Base-by-base conservation (phyloP, 192 early-diverging fungal genomes). In the Phlyctochytrium planicorne region DNA sequence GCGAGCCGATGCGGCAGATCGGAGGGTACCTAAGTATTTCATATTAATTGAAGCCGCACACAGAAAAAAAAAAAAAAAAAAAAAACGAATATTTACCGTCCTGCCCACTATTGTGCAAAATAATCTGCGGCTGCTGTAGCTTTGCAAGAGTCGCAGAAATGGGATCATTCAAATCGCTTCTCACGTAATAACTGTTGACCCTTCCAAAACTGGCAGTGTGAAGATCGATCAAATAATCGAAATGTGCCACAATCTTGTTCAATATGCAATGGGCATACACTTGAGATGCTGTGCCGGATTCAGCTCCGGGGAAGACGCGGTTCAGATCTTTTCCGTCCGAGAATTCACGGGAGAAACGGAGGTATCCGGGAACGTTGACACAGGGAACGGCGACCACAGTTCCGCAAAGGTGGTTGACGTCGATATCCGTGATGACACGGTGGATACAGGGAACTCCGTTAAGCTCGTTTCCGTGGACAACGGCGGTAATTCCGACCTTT, bases 381-480 rank as follows among this genome's bases (percentile, higher is more conserved):
- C 91, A 90, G n/a, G 94, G 94, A 12, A 93, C 88, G 1, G 94
- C 92, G 3, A 96, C 91, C 4, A 96, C 87, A 0, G 90, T 93
- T 3, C 94, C 94, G 52, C 86, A 87, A 23, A 96, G 80, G 12
- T 79, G 80, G 37, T 80, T 67, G 4, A 89, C 84, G 60, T 89
- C 82, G 47, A 96, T 86, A 55, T 93, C 92, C 31, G 86, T 80
- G 32, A 94, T 88, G 61, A 96, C 84, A 14, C 90, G 84, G 68
- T 96, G 94, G 50, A 93, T 96, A 66, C 90, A 85, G 12, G 94
- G 94, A 25, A 96, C 90, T 25, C 94, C 94, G 66, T 96, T 96
- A 53, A 96, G 79, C 67, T 96, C 94, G 67, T 96, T 94, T 64
- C 94, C 94, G 69, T 96, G 94, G 3, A 96, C 80, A 0, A 91